Evolutionary conservation across 495 filamentous ascomycete genomes (phyloP).

Genomic region (Aspergillus campestris): DNA sequence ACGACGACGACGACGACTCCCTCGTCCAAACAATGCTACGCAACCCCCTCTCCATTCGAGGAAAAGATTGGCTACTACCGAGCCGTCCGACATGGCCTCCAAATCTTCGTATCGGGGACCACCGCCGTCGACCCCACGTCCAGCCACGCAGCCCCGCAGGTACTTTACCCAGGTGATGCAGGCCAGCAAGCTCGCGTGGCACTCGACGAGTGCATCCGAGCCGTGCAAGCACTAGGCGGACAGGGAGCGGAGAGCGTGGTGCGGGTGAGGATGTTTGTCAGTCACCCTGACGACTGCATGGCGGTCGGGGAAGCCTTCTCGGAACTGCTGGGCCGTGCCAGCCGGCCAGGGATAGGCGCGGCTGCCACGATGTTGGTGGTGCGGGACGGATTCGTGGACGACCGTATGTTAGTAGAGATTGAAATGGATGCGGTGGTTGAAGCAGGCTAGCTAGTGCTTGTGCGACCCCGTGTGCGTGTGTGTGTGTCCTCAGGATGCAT

Average conservation of each 20-base stretch:
- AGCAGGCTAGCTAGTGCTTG: background rate
- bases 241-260: conserved; percentile 28
- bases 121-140: conserved; percentile 32
- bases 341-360: conserved; percentile 21
- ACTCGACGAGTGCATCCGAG: conserved; percentile 31
- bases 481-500: no score
- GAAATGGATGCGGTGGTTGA: conserved; percentile 37
- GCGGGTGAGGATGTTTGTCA: conserved; percentile 35
- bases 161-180: conserved; percentile 33
- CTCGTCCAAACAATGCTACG: conserved; percentile 18
- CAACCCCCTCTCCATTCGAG: conserved; percentile 37
- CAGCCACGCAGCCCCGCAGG: conserved; percentile 22
- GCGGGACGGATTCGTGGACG: conserved; percentile 32
- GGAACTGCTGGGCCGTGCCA: conserved; percentile 24
- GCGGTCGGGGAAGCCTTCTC: conserved; percentile 27
- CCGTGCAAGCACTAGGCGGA: conserved; percentile 34
- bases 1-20: background rate
- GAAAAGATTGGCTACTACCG: conserved; percentile 38
- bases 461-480: no score
- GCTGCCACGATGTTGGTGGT: conserved; percentile 39
- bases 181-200: conserved; percentile 30
- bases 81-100: conserved; percentile 32
- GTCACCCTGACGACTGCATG: conserved; percentile 24
- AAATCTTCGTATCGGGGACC: conserved; percentile 41
- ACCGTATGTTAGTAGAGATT: conserved; percentile 40